Conservation (phyloP, 257 asterid genomes). For the Misopates orontium region DNA sequence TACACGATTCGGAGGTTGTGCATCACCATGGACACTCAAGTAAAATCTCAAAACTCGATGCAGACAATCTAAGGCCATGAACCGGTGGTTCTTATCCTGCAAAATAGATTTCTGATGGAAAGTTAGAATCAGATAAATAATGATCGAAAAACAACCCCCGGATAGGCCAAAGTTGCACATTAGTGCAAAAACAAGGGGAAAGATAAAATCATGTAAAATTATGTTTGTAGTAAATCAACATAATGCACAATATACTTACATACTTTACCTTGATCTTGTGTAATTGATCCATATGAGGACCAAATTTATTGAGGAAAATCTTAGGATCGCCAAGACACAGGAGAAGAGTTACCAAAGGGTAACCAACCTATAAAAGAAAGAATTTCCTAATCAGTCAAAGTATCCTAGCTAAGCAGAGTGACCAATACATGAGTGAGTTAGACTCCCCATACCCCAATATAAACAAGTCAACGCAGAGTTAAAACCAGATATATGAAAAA, state of each 20-base stretch:
- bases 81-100: conserved; percentile 97
- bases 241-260: conserved; percentile 21
- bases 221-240: conserved; percentile 14
- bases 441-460: background rate
- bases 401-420: conserved; percentile 21
- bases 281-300: conserved; percentile 94
- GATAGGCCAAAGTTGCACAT: background rate
- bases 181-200: background rate
- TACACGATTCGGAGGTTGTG: conserved; percentile 90
- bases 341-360: conserved; percentile 97
- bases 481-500: conserved; percentile 20
- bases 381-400: conserved; percentile 25
- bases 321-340: conserved; percentile 96
- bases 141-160: background rate
- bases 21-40: conserved; percentile 90
- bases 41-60: conserved; percentile 96
- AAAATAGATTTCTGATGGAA: conserved; percentile 28
- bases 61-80: conserved; percentile 97
- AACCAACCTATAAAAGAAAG: conserved; percentile 70
- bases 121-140: conserved; percentile 3
- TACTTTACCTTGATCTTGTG: conserved; percentile 87
- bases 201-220: conserved; percentile 7
- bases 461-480: conserved; percentile 22
- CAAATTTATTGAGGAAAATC: conserved; percentile 81
- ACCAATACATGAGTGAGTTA: conserved; percentile 3